Evolutionary conservation across 108 stramenopile genomes (phyloP), one percentile per base, ranked within the genome.

Genomic region (Mayamaea pseudoterrestris): DNA sequence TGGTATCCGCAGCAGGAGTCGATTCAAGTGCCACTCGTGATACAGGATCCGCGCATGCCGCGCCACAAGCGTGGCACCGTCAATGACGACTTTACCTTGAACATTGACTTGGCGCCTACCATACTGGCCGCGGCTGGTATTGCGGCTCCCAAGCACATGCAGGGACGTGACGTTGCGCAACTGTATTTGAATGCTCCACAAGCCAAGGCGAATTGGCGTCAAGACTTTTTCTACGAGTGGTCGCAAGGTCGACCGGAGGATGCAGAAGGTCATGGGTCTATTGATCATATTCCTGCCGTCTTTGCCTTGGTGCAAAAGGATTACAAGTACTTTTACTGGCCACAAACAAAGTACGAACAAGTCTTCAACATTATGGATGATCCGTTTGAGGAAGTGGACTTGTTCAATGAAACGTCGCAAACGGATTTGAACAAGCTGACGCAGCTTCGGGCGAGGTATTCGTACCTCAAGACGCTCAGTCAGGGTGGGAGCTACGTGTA

Each of bases 1-100:
- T 75, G 78, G 78, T 88, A 65, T 51, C 76, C 80, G n/a, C 73
- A 74, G 42, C 70, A 88, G 44, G 87, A 89, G 35, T 65, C 65
- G 0, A 77, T 89, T n/a, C 65, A 80, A 7, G 82, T 83, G 1
- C 87, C 87, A 1, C 47, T 89, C 16, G 71, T 89, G 11, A 78
- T 89, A 41, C 55, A 71, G 13, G 87, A 89, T 50, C 87, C 87
- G 20, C 61, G 87, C 46, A 81, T 89, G 80, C 61, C 68, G 20
- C 43, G 46, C n/a, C 47, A 59, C 20, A 57, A 57, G 28, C 40
- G 44, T 9, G 82, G 82, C 1, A 74, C 48, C 0, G 66, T 53
- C 6, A 78, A 76, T 41, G 77, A 81, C 41, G 72, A 63, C 6
- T 83, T 79, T 23, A 83, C 80, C 13, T 47, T 89, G 46, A 83